phyloP scores from a whole-genome alignment of 1,284 basidiomycete genomes.

The Ceratorhiza oryzae-sativae region DNA sequence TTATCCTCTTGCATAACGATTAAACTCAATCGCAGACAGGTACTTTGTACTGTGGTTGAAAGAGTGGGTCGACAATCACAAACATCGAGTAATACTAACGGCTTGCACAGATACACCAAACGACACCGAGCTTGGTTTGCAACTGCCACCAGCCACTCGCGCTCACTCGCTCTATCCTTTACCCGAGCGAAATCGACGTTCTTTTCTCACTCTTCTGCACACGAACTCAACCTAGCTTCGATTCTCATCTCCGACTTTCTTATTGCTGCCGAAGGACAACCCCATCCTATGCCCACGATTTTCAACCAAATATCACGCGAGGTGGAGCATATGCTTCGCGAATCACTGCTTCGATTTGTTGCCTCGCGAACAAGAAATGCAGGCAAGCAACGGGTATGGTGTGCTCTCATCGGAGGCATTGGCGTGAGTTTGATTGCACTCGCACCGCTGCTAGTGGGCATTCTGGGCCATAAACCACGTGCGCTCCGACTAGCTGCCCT shows the following conservation, averaged over 20 bases:
- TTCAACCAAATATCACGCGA: constrained; percentile 27
- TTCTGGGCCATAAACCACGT: constrained; percentile 15
- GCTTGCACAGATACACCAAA: constrained; percentile 29
- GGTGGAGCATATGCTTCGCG: constrained; percentile 38
- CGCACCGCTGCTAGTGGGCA: constrained; percentile 25
- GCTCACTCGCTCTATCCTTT: constrained; percentile 37
- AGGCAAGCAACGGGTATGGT: constrained; percentile 38
- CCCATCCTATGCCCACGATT: constrained; percentile 33
- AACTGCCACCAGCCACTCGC: constrained; percentile 23
- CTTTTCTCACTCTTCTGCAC: constrained; percentile 39
- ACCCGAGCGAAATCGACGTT: constrained; percentile 42
- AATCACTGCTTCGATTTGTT: constrained; percentile 39
- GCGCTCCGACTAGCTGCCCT: constrained; percentile 36
- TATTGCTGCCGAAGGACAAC: constrained; percentile 21
- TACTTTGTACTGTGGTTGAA: constrained; percentile 42
- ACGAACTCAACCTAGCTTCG: constrained; percentile 40
- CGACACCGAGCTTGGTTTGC: constrained; percentile 35
- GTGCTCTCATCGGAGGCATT: constrained; percentile 35
- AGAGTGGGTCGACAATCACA: constrained; percentile 29
- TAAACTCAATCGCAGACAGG: constrained; percentile 8
- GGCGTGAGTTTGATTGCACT: constrained; percentile 28
- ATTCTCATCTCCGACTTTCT: constrained; percentile 38
- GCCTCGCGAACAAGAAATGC: constrained; percentile 37
- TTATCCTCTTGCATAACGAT: background rate
- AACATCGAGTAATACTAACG: background rate